A percentile compares a stretch with the other conserved stretches of the same genome.
phyloP scores from a whole-genome alignment of 2,329 filamentous ascomycete genomes.

The Ambrosiella xylebori region DNA sequence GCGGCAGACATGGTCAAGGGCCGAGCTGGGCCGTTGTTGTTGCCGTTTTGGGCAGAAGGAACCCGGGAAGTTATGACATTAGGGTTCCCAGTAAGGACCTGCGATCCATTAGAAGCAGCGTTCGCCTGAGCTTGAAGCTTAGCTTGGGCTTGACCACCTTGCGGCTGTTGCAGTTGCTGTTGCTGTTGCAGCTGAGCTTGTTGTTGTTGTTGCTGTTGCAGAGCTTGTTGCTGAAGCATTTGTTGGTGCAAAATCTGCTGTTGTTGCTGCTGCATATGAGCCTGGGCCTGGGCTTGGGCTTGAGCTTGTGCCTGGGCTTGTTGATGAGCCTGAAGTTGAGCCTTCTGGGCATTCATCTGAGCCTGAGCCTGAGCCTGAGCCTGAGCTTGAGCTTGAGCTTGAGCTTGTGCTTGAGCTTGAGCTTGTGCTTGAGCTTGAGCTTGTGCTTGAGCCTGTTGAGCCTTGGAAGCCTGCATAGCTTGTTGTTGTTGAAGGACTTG shows the following conservation, averaged over 20 bases:
- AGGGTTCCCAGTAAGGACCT: slow-evolving; percentile 29
- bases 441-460: slow-evolving; percentile 11
- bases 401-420: slow-evolving; percentile 14
- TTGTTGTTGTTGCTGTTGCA: slow-evolving; percentile 16
- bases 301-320: slow-evolving; percentile 14
- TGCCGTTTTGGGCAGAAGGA: slow-evolving; percentile 31
- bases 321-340: slow-evolving; percentile 16
- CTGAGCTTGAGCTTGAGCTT: slow-evolving; percentile 12
- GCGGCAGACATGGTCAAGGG: slow-evolving; percentile 33
- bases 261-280: slow-evolving; percentile 8
- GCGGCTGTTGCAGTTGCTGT: slow-evolving; percentile 14
- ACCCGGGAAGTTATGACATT: slow-evolving; percentile 31
- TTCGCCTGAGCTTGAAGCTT: slow-evolving; percentile 17
- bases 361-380: slow-evolving; percentile 5
- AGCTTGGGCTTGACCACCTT: slow-evolving; percentile 11
- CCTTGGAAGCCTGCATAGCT: background rate
- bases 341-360: slow-evolving; percentile 14
- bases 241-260: slow-evolving; percentile 16
- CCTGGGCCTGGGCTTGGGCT: slow-evolving; percentile 11
- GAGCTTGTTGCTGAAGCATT: slow-evolving; percentile 14
- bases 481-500: slow-evolving; percentile 14
- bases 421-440: slow-evolving; percentile 14
- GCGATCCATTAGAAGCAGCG: slow-evolving; percentile 21
- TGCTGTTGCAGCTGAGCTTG: slow-evolving; percentile 11
- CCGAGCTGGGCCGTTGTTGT: slow-evolving; percentile 23